A percentile compares a stretch with the other conserved stretches of the same genome.
Evolutionary conservation across 2,329 filamentous ascomycete species (phyloP).

Genomic region (Pseudogymnoascus sp.): DNA sequence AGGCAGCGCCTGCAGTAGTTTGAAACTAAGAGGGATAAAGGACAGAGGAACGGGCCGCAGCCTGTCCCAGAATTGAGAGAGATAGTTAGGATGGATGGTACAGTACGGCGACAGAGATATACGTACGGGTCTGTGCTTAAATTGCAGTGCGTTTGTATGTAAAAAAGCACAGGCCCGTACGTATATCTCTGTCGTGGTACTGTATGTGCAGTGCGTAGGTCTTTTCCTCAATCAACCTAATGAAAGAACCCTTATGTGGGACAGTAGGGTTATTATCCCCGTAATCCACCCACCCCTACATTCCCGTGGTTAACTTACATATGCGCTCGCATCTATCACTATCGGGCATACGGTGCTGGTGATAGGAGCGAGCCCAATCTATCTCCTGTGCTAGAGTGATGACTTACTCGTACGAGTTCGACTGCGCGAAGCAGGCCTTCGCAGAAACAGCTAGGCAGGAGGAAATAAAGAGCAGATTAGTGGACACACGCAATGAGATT

Average conservation of each 20-base stretch:
- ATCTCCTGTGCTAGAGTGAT: conserved; percentile 53
- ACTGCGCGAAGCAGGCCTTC: conserved; percentile 75
- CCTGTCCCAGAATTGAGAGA: neutral
- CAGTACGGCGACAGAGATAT: too few relatives aligned
- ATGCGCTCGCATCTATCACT: conserved; percentile 15
- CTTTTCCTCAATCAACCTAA: neutral
- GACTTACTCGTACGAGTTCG: conserved; percentile 64
- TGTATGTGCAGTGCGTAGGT: neutral
- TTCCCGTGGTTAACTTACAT: neutral
- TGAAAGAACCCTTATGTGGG: neutral
- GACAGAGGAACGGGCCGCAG: neutral
- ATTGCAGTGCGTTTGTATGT: too few relatives aligned
- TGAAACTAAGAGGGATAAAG: neutral
- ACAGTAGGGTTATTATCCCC: neutral
- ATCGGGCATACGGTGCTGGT: conserved; percentile 36
- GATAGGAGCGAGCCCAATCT: conserved; percentile 43
- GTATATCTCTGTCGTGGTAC: too few relatives aligned
- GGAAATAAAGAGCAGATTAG: conserved; percentile 19
- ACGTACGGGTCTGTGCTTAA: conserved; percentile 20
- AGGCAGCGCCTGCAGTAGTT: neutral
- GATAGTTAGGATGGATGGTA: neutral
- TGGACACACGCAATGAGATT: too few relatives aligned
- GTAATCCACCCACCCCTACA: too few relatives aligned
- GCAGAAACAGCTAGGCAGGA: conserved; percentile 14
- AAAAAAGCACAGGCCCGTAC: too few relatives aligned